Evolutionary conservation across 352 stramenopile species (phyloP).

Genomic region (Discostella stelligera): DNA sequence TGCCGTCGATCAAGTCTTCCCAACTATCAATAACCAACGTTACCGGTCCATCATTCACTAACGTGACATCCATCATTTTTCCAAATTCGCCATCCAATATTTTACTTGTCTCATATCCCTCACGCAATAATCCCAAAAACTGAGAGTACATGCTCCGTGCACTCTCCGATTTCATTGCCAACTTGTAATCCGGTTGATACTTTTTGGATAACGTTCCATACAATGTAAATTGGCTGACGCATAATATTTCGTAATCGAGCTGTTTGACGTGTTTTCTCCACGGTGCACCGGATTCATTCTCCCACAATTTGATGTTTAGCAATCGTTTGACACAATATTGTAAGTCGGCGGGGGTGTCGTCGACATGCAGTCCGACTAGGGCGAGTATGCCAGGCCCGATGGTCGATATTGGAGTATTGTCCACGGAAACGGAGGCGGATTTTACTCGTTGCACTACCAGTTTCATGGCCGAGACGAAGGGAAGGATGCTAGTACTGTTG

Average conservation of each 20-base stretch:
- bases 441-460: conserved; percentile 80
- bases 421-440: conserved; percentile 78
- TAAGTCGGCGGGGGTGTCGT: conserved; percentile 74
- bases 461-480: conserved; percentile 57
- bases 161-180: conserved; percentile 72
- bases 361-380: conserved; percentile 73
- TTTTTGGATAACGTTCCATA: conserved; percentile 81
- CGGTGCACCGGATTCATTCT: conserved; percentile 62
- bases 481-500: not conserved
- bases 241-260: conserved; percentile 68
- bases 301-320: conserved; percentile 74
- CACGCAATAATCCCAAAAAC: conserved; percentile 70
- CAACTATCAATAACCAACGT: conserved; percentile 81
- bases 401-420: conserved; percentile 62
- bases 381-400: conserved; percentile 76
- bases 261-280: conserved; percentile 79
- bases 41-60: conserved; percentile 83
- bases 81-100: conserved; percentile 81
- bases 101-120: conserved; percentile 71
- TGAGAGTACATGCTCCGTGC: conserved; percentile 68
- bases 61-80: conserved; percentile 81
- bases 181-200: conserved; percentile 82
- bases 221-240: conserved; percentile 82
- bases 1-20: conserved; percentile 27
- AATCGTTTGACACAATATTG: conserved; percentile 75